Evolutionary conservation across 495 filamentous ascomycete genomes (phyloP).

Genomic region (Annulohypoxylon bovei): DNA sequence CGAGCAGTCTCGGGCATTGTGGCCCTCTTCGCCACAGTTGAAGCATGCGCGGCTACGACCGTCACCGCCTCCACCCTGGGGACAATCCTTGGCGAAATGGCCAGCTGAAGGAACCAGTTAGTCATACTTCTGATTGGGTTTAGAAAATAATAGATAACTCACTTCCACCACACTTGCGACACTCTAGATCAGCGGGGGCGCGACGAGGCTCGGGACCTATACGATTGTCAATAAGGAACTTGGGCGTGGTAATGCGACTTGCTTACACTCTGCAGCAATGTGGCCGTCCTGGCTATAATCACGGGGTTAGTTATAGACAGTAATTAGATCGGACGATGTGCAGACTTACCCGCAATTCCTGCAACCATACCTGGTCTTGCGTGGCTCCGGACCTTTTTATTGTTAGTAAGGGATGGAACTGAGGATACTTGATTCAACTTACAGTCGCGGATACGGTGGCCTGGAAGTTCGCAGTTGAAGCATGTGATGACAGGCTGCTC

Average conservation of each 20-base stretch:
- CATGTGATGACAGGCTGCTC: slow-evolving; percentile 70
- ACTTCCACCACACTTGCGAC: slow-evolving; percentile 79
- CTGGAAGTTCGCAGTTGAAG: slow-evolving; percentile 74
- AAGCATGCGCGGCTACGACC: slow-evolving; percentile 64
- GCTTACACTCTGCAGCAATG: slow-evolving; percentile 55
- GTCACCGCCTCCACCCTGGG: slow-evolving; percentile 59
- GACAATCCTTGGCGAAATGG: slow-evolving; percentile 87
- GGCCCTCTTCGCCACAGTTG: slow-evolving; percentile 65
- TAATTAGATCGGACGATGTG: not conserved
- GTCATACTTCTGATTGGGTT: slow-evolving; percentile 5
- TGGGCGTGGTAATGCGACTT: slow-evolving; percentile 12
- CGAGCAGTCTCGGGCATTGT: slow-evolving; percentile 55
- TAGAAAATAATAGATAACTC: slow-evolving; percentile 33
- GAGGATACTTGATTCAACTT: slow-evolving; percentile 41
- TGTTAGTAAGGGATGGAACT: slow-evolving; percentile 43
- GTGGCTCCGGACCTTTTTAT: slow-evolving; percentile 57
- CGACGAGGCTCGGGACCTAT: slow-evolving; percentile 69
- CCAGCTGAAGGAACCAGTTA: slow-evolving; percentile 64
- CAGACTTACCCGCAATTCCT: slow-evolving; percentile 79
- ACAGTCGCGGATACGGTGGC: slow-evolving; percentile 79
- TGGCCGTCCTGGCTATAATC: slow-evolving; percentile 51
- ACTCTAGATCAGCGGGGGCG: slow-evolving; percentile 75
- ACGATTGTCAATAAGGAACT: slow-evolving; percentile 57
- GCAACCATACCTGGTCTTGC: slow-evolving; percentile 72
- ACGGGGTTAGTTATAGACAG: not conserved